Evolutionary conservation across 2,329 filamentous ascomycete species (phyloP), one percentile per base, ranked within the genome.

Genomic region (Calonectria fujianensis): DNA sequence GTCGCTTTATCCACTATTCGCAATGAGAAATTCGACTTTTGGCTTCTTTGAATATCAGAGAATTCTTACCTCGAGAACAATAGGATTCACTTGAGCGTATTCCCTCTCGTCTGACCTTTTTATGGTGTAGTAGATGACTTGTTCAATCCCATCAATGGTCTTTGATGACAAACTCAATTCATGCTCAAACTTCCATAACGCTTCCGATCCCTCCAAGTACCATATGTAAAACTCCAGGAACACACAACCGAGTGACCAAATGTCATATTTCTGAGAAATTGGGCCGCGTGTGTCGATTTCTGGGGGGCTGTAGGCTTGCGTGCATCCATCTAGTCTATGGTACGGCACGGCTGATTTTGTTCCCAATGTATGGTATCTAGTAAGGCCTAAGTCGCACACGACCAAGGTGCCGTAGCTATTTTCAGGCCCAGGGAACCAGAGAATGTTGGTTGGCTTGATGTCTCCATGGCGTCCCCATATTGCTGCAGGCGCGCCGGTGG

Each of bases 171-270:
- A 16, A 14, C 32, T 32, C 32, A 39, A 4, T 1, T 68, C 18
- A 39, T 29, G 11, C 32, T n/a, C 5, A 32, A 68, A 68, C 2
- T 39, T 14, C 13, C 27, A 35, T 1, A 54, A 20, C 0, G 32
- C 31, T 1, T 69, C 8, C 4, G 1, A n/a, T 3, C 35, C 37
- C 20, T 59, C 37, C 10, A 69, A 29, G 27, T 69, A 69, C 51
- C 66, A 59, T 32, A 59, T n/a, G 11, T 27, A 59, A 48, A 69
- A 69, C 9, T 69, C 66, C 3, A 69, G 37, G 18, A 16, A 69
- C 6, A 69, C 51, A 20, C 66, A 69, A 4, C 66, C 66, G 27
- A 69, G 66, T 4, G 66, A 69, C 66, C 66, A 69, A 32, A 69
- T 59, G 20, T 69, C 66, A 51, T 69, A 69, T 3, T 14, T 32